Percentiles rank a stretch among this genome's conserved stretches.
These are phyloP conservation scores for Hypoxylon lienhwacheense DNA, from an alignment of 495 filamentous ascomycete species.

Conservation along the genomic window DNA sequence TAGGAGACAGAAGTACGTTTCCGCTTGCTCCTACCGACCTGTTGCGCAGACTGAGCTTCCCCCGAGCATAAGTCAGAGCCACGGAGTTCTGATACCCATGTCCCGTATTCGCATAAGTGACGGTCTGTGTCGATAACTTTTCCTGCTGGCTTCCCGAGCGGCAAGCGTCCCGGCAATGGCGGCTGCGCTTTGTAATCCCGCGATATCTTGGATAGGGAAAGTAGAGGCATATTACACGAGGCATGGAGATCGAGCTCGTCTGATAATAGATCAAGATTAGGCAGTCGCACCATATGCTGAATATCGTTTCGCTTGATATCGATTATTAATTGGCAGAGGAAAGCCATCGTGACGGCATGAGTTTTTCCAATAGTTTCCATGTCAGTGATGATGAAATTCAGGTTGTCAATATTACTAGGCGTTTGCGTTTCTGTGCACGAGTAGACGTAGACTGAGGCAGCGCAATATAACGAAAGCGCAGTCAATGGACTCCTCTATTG, in stretches of 20 bases:
- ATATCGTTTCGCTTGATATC: conserved; percentile 47
- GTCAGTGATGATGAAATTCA: conserved; percentile 44
- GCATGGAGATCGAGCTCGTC: conserved; percentile 11
- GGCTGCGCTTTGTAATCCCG: conserved; percentile 37
- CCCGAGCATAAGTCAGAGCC: not conserved
- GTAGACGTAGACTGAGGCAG: conserved; percentile 46
- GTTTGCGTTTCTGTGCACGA: conserved; percentile 33
- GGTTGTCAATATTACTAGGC: conserved; percentile 37
- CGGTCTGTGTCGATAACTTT: conserved; percentile 1
- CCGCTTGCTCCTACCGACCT: conserved; percentile 8
- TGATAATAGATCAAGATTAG: conserved; percentile 14
- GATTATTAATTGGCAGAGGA: conserved; percentile 44
- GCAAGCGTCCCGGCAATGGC: conserved; percentile 43
- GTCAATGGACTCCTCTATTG: conserved; percentile 44
- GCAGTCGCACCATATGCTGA: conserved; percentile 18
- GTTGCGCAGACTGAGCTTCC: not conserved
- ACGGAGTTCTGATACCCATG: not conserved
- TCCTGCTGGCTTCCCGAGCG: conserved; percentile 37
- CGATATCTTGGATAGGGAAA: conserved; percentile 40
- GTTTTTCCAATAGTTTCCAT: conserved; percentile 45
- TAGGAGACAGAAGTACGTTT: conserved; percentile 7
- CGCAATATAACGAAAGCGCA: conserved; percentile 48
- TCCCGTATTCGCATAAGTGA: conserved; percentile 5
- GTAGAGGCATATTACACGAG: conserved; percentile 44
- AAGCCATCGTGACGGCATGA: conserved; percentile 44